Base-by-base conservation (phyloP, 2,329 filamentous ascomycete species). In the Neofusicoccum sp. region DNA sequence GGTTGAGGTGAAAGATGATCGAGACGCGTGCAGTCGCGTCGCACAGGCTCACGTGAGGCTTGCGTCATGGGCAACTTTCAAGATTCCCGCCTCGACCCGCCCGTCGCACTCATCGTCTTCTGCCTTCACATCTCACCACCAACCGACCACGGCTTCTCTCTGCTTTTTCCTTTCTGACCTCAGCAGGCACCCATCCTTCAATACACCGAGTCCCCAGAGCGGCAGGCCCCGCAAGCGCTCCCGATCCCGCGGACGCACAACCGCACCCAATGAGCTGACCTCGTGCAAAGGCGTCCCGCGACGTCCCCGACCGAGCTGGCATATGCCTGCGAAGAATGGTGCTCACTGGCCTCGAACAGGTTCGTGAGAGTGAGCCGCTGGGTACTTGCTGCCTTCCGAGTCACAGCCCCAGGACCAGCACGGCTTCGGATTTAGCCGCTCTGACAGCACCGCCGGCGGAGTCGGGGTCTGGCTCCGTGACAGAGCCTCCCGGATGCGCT, bases 21-120 rank as follows among this genome's bases (percentile, higher is more conserved):
- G 2, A 8, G 52, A 11, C 9, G 22, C 1, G 4, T 7, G 33
- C 6, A 14, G 49, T 39, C 4, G 34, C 14, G 36, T 33, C 3
- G 31, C 41, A 45, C 39, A 44, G 54, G 6, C 52, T 11, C 54
- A 58, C 54, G 41, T 58, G 54, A 43, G 14, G 12, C 9, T 14
- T 58, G 54, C 54, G 54, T 58, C 54, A 58, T 58, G 39, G 52
- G 29, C 54, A 47, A 14, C n/a, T 58, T 45, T 22, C 54, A 58
- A 58, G 54, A 58, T 58, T 58, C n/a, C 41, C 41, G 54, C 12
- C 54, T 58, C 54, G 14, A 36, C 54, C 14, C 41, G 28, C n/a
- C 41, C 16, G 41, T 28, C 14, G 54, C 54, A 22, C 41, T 22
- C 54, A 58, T 58, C 54, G 41, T 58, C 54, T 36, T 45, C 41